Base-by-base conservation (phyloP, 2,329 filamentous ascomycete genomes). In the Cercospora nicotianae region DNA sequence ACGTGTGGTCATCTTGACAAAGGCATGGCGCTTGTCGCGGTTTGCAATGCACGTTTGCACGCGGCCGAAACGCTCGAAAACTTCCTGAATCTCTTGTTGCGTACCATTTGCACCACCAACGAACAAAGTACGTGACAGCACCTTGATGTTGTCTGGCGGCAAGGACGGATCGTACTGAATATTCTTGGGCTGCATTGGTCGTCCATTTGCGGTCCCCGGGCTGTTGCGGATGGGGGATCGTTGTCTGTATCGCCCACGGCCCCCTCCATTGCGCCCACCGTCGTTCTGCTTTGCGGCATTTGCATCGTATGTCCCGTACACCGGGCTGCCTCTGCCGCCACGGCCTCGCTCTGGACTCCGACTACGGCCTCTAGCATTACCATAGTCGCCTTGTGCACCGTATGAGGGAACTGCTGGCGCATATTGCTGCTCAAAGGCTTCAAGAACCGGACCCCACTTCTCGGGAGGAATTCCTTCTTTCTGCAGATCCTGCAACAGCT, bases 41-140 rank as follows among this genome's bases (percentile, higher is more conserved):
- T 99, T 98, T 73, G 97, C 94, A 72, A 99, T 99, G 81, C 94
- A 98, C 1, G 94, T 97, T 80, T 99, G 95, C 3, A 99, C 95
- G 63, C 89, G 85, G 67, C 95, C 95, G 77, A 90, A 97, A 57
- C 89, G 89, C 75, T 84, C 85, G 79, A 99, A 99, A 55, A 96
- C 89, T 61, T 83, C 83, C 63, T 93, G 89, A 63, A 99, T 85
- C 78, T 98, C 93, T 67, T 86, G 83, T 80, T 99, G 94, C 6
- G 91, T 89, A 67, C 82, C 82, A 62, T 81, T 96, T 71, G 97
- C 95, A 77, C 95, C 95, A 72, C 95, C 95, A 75, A 99, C 94
- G 78, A 99, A 99, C 12, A 99, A 86, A 13, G 95, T 99, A 75
- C 95, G 89, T 80, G 94, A 98, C 67, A 96, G 84, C 30, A 99